Evolutionary conservation across 306 rosid species (phyloP).

Genomic region (Dalbergia oliveri): DNA sequence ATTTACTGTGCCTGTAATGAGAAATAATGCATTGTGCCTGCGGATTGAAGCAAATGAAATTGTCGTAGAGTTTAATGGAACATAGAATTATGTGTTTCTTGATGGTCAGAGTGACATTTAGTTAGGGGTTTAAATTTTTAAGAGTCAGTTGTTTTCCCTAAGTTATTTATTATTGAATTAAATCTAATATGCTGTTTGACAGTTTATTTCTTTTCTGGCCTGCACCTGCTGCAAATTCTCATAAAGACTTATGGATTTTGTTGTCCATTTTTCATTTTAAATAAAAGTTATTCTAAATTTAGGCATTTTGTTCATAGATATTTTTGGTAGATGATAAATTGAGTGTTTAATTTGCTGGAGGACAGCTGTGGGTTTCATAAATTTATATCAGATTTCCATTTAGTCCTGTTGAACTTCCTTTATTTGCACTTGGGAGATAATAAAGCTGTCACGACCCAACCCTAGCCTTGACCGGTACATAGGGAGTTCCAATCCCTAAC

Average conservation of each 20-base stretch:
- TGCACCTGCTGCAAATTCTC: neutral
- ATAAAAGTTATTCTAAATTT: slow-evolving; percentile 1
- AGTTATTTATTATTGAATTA: neutral
- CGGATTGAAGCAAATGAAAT: slow-evolving; percentile 25
- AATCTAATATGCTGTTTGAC: slow-evolving; percentile 26
- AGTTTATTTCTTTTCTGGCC: slow-evolving; percentile 28
- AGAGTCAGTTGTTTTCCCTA: slow-evolving; percentile 21
- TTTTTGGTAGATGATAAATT: slow-evolving; percentile 38
- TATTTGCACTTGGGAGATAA: neutral
- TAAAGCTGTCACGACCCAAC: neutral
- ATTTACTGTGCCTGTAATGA: slow-evolving; percentile 3
- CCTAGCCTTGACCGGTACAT: no score
- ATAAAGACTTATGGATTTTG: neutral
- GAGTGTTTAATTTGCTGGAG: slow-evolving; percentile 32
- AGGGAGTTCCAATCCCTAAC: no score
- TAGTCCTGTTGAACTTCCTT: slow-evolving; percentile 18
- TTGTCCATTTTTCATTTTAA: neutral
- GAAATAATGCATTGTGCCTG: slow-evolving; percentile 21
- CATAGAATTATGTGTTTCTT: neutral
- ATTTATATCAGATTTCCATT: slow-evolving; percentile 29
- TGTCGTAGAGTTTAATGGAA: neutral
- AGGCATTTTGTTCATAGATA: slow-evolving; percentile 31
- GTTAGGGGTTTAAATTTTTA: slow-evolving; percentile 4
- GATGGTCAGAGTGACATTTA: slow-evolving; percentile 15
- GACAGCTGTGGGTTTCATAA: slow-evolving; percentile 4